Percentiles rank a stretch among this genome's conserved stretches.
Conservation (phyloP, 139 green algal species). For the Deuterostichococcus epilithicus region DNA sequence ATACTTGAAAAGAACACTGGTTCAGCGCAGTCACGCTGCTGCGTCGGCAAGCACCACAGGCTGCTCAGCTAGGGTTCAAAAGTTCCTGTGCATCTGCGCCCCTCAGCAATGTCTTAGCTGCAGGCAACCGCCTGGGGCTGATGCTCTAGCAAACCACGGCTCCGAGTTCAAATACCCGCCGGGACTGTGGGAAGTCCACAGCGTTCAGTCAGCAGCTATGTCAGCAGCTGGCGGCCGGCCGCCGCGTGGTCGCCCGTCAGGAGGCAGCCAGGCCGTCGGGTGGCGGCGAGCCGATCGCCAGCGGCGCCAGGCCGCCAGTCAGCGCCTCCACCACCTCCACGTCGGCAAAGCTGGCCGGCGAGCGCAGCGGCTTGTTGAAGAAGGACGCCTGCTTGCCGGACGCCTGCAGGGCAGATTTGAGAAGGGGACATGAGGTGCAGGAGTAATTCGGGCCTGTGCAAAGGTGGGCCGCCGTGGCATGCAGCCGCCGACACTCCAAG, state of each 20-base stretch:
- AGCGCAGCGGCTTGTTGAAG: slow-evolving; percentile 30
- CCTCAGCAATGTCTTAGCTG: no score
- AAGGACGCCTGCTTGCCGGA: slow-evolving; percentile 27
- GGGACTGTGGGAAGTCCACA: no score
- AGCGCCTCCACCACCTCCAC: slow-evolving; percentile 6
- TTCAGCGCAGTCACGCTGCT: no score
- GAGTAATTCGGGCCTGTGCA: background rate
- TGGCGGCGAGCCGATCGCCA: background rate
- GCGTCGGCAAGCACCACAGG: no score
- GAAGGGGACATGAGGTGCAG: background rate
- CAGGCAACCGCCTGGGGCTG: no score
- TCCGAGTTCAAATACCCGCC: no score
- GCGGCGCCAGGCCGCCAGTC: background rate
- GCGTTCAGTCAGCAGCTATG: no score
- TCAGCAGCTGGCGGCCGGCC: no score
- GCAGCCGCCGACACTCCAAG: background rate
- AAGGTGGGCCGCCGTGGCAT: background rate
- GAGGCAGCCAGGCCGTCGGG: background rate
- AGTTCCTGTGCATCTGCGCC: no score
- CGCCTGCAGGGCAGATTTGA: background rate
- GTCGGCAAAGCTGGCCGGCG: slow-evolving; percentile 17
- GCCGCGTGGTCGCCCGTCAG: slow-evolving; percentile 1
- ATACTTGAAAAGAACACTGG: no score
- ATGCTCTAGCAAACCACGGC: no score
- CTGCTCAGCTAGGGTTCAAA: no score